These are phyloP conservation scores for Casaregolazyma suthepensis DNA, from an alignment of 1,139 yeast genomes.

Conservation along the genomic window DNA sequence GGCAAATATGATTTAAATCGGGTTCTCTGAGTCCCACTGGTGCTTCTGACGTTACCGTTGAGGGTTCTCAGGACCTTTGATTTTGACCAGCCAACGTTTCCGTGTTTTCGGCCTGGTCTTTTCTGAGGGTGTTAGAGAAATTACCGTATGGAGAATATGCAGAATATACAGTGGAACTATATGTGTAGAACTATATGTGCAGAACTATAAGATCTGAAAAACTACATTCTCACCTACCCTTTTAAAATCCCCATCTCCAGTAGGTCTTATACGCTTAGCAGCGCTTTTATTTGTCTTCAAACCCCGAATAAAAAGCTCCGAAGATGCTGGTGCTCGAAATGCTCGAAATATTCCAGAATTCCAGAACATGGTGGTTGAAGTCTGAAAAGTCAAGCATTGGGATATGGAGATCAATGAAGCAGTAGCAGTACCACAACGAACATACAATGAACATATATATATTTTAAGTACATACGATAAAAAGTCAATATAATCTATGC, in stretches of 20 bases:
- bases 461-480: no score
- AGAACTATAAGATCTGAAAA: no score
- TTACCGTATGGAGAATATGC: no score
- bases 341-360: neutral
- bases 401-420: neutral
- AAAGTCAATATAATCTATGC: no score
- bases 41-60: constrained; percentile 58
- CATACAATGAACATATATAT: no score
- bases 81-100: constrained; percentile 80
- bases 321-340: neutral
- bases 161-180: no score
- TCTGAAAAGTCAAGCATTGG: neutral
- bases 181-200: neutral
- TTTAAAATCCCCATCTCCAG: constrained; percentile 50
- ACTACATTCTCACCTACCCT: constrained; percentile 37
- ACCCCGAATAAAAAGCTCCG: constrained; percentile 12
- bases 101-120: constrained; percentile 86
- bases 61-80: constrained; percentile 54
- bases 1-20: constrained; percentile 7
- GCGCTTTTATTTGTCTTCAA: constrained; percentile 58
- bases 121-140: constrained; percentile 37
- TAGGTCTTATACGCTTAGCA: constrained; percentile 76
- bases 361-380: neutral
- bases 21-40: constrained; percentile 26
- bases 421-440: no score